These are phyloP conservation scores for Zygoascus tannicola DNA, from an alignment of 805 yeast genomes.

Conservation along the genomic window DNA sequence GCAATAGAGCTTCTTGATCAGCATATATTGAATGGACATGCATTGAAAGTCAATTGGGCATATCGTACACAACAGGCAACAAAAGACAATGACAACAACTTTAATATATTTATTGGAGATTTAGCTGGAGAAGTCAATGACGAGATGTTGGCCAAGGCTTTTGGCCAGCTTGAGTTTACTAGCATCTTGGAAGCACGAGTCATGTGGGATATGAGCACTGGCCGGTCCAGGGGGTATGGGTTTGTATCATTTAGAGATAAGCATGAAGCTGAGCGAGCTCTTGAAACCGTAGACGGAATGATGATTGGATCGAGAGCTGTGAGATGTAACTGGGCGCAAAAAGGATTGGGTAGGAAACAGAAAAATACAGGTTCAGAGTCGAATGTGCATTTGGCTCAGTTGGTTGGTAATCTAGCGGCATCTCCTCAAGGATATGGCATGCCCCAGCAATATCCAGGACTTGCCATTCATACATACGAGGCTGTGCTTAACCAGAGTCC, in stretches of 20 bases:
- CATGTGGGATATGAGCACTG: constrained; percentile 96
- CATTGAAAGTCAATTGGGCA: constrained; percentile 70
- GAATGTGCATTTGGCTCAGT: not conserved
- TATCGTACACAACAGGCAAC: constrained; percentile 67
- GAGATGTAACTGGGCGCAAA: constrained; percentile 84
- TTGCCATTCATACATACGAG: constrained; percentile 35
- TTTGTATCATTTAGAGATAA: constrained; percentile 66
- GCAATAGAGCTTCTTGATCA: constrained; percentile 59
- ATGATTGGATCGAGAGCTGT: constrained; percentile 65
- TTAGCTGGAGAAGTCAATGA: constrained; percentile 75
- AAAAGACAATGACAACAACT: constrained; percentile 38
- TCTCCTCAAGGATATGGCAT: not conserved
- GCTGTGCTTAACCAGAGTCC: constrained; percentile 70
- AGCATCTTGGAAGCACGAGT: constrained; percentile 73
- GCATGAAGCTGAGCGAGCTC: constrained; percentile 64
- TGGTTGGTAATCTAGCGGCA: not conserved
- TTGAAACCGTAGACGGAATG: constrained; percentile 65
- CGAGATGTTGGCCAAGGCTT: constrained; percentile 51
- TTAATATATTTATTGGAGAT: constrained; percentile 80
- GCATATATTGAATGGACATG: constrained; percentile 39
- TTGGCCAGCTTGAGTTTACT: constrained; percentile 45
- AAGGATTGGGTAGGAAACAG: constrained; percentile 35
- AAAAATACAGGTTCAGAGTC: constrained; percentile 4
- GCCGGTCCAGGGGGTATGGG: constrained; percentile 85
- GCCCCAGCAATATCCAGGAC: constrained; percentile 20